phyloP scores from a whole-genome alignment of 1,139 yeast species.

The Nadsonia starkeyi-henricii region DNA sequence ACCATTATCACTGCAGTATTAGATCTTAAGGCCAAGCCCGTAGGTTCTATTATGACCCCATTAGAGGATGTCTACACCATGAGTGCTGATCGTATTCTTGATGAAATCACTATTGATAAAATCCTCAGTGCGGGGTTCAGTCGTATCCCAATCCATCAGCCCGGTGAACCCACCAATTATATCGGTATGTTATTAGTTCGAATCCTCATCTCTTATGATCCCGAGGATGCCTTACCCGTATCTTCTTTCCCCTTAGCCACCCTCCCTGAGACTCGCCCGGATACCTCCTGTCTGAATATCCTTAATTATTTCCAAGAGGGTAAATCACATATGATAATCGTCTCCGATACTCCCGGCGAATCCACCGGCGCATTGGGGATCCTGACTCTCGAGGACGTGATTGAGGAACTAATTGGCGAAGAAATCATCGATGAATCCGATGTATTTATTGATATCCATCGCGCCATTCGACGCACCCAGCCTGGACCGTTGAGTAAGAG shows the following conservation, averaged over 20 bases:
- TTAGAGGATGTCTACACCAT: constrained; percentile 81
- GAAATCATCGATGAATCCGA: constrained; percentile 97
- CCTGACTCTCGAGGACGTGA: constrained; percentile 86
- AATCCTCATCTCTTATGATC: constrained; percentile 87
- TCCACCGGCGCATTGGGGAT: constrained; percentile 84
- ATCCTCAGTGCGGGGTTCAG: constrained; percentile 91
- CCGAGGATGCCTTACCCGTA: constrained; percentile 88
- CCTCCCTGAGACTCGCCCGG: constrained; percentile 83
- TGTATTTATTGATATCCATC: constrained; percentile 82
- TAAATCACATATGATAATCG: constrained; percentile 93
- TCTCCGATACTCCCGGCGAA: constrained; percentile 76
- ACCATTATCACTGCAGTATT: constrained; percentile 89
- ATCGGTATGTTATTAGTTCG: constrained; percentile 92
- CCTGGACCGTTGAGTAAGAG: constrained; percentile 79
- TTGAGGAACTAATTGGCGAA: constrained; percentile 94
- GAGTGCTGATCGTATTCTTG: constrained; percentile 71
- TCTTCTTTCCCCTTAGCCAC: constrained; percentile 93
- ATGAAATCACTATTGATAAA: constrained; percentile 75
- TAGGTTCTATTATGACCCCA: constrained; percentile 84
- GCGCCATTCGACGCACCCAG: constrained; percentile 56
- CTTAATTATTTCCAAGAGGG: constrained; percentile 96
- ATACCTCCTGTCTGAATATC: constrained; percentile 85
- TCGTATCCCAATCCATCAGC: constrained; percentile 88
- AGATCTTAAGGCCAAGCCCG: constrained; percentile 85
- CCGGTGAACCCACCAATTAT: constrained; percentile 79